Conservation (phyloP, 805 yeast species). For the Schizosaccharomyces japonicus region DNA sequence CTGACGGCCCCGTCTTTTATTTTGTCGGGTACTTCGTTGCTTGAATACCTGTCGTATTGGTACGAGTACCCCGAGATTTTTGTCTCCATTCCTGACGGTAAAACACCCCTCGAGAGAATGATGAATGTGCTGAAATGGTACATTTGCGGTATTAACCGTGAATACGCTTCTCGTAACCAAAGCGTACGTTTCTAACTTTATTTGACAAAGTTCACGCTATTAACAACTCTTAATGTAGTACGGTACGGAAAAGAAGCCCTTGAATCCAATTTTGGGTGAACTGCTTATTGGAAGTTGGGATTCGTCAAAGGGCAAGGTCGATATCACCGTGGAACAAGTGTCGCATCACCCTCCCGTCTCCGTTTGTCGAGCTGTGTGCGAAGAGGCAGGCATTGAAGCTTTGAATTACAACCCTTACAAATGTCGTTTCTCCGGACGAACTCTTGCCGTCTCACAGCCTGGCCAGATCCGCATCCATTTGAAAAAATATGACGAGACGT, state of each 20-base stretch:
- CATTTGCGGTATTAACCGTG: conserved; percentile 71
- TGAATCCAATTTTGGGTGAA: conserved; percentile 86
- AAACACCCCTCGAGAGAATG: conserved; percentile 33
- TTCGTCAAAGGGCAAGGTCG: conserved; percentile 25
- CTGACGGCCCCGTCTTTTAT: conserved; percentile 96
- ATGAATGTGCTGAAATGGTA: conserved; percentile 78
- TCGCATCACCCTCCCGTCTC: conserved; percentile 95
- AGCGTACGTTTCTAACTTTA: conserved; percentile 83
- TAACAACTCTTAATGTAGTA: background rate
- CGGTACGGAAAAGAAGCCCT: background rate
- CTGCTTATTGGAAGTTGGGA: conserved; percentile 77
- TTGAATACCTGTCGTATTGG: conserved; percentile 83
- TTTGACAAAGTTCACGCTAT: conserved; percentile 29
- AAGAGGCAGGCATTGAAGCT: conserved; percentile 38
- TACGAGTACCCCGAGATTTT: conserved; percentile 68
- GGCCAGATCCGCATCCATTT: conserved; percentile 59
- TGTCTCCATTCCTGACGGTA: conserved; percentile 33
- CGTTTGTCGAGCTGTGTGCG: conserved; percentile 61
- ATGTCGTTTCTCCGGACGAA: conserved; percentile 50
- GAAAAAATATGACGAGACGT: conserved; percentile 38
- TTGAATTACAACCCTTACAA: conserved; percentile 80
- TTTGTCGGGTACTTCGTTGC: conserved; percentile 64
- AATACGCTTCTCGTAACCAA: conserved; percentile 81
- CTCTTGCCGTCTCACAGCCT: conserved; percentile 67
- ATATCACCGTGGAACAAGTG: conserved; percentile 86